phyloP scores from a whole-genome alignment of 78 protist genomes.

The Blattamonas nauphoetae region DNA sequence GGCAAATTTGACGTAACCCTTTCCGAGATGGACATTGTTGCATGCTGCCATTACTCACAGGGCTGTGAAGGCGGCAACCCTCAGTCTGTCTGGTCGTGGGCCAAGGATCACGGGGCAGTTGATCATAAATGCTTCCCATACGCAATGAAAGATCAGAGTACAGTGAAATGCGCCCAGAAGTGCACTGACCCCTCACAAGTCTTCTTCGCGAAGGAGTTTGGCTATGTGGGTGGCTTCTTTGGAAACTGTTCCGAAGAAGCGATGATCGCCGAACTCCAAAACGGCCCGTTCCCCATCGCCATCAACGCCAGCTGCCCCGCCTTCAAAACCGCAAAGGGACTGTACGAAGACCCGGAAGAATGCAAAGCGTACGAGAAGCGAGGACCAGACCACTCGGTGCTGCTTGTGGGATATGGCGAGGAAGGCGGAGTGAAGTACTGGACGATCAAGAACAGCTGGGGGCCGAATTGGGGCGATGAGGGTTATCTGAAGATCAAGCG shows the following conservation, averaged over 20 bases:
- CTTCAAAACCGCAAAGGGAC: too few relatives aligned
- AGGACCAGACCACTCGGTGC: too few relatives aligned
- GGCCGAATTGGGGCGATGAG: conserved; percentile 23
- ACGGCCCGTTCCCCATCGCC: not conserved
- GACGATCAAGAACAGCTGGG: conserved; percentile 32
- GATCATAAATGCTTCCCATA: too few relatives aligned
- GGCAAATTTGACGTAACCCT: not conserved
- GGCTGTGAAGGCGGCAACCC: not conserved
- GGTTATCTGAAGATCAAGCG: conserved; percentile 26
- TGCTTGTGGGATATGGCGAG: too few relatives aligned
- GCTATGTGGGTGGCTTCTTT: conserved; percentile 4
- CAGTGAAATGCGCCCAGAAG: not conserved
- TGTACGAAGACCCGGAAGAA: too few relatives aligned
- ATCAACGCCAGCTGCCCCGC: not conserved
- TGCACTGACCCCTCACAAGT: not conserved
- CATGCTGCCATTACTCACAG: conserved; percentile 2
- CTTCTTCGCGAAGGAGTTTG: not conserved
- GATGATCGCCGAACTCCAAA: not conserved
- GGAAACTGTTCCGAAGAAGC: conserved; percentile 11
- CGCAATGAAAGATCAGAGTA: not conserved
- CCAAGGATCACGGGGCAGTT: too few relatives aligned
- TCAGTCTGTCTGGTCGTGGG: not conserved
- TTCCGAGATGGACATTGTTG: not conserved
- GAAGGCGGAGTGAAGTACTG: conserved; percentile 16
- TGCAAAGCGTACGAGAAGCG: too few relatives aligned